Evolutionary conservation across 331 rosid species (phyloP), one percentile per base, ranked within the genome.

Genomic region (Stylosanthes scabra): DNA sequence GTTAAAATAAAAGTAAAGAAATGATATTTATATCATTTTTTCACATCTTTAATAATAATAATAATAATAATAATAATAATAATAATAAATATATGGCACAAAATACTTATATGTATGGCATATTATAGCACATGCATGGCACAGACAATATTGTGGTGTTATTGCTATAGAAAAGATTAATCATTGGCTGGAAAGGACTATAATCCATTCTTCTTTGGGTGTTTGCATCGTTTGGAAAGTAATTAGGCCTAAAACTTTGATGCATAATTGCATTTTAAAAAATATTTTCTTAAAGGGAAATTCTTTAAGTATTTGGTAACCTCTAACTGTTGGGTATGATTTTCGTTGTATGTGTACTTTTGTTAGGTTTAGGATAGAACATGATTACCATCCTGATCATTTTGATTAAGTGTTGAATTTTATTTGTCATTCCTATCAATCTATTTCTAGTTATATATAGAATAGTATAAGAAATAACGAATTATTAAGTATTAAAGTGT

Each of bases 171-270:
- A 9, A 15, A 40, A 44, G 39, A 4, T 34, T 66, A 15, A 65
- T 51, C 51, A 60, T 67, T 68, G 80, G 73, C 5, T 68, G 62
- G 29, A 78, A 77, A 67, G 31, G 13, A 15, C 56, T 49, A 55
- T 27, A 14, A 59, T 41, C 68, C 72, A 42, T n/a, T n/a, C n/a
- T n/a, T n/a, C n/a, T n/a, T n/a, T n/a, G n/a, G n/a, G n/a, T n/a
- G n/a, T n/a, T n/a, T n/a, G n/a, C n/a, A n/a, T 20, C 25, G 25
- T 20, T 20, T 0, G 25, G 25, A 20, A 20, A 20, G 25, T 20
- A 20, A 39, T 9, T 55, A 60, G 63, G 7, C 14, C 46, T 14
- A 20, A 34, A 34, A 2, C 11, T 44, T 29, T 45, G 39, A 62
- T 34, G 14, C 16, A n/a, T 40, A 50, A 62, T 7, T 47, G 27